phyloP scores from a whole-genome alignment of 1,284 basidiomycete species.

The Heterobasidion occidentale region DNA sequence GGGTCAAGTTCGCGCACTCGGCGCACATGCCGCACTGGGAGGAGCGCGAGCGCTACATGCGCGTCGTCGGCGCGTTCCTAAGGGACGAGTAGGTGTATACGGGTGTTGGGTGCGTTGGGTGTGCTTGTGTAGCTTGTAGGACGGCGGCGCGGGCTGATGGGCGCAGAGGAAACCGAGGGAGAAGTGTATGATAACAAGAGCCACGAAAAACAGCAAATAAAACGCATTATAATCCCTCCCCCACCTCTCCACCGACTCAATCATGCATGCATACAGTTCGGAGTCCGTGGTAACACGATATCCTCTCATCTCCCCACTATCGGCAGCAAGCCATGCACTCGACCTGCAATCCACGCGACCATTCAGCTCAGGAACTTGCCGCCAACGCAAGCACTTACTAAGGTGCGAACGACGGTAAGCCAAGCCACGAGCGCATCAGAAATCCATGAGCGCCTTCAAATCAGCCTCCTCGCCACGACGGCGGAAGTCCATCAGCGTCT shows the following conservation, averaged over 20 bases:
- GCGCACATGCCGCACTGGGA: constrained; percentile 23
- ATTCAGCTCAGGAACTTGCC: neutral
- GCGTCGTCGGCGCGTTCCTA: constrained; percentile 18
- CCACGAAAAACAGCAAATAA: too few relatives aligned
- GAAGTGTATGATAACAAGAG: neutral
- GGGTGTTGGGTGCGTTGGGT: neutral
- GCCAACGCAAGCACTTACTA: too few relatives aligned
- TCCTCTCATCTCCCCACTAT: too few relatives aligned
- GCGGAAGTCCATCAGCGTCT: neutral
- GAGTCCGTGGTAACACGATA: neutral
- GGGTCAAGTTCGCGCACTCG: constrained; percentile 20
- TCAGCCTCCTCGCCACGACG: too few relatives aligned
- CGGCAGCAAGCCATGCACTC: too few relatives aligned
- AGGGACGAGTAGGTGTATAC: neutral
- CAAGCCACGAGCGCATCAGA: too few relatives aligned
- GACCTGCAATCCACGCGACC: neutral
- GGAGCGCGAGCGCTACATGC: constrained; percentile 19
- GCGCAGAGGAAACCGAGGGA: neutral
- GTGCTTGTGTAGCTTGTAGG: neutral
- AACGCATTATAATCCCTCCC: too few relatives aligned
- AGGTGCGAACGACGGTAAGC: too few relatives aligned
- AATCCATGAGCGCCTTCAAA: neutral
- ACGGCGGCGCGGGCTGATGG: neutral
- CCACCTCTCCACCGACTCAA: too few relatives aligned
- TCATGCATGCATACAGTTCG: neutral